These are phyloP conservation scores for Dendrobium nobile DNA, from an alignment of 106 monocot species.

Conservation along the genomic window DNA sequence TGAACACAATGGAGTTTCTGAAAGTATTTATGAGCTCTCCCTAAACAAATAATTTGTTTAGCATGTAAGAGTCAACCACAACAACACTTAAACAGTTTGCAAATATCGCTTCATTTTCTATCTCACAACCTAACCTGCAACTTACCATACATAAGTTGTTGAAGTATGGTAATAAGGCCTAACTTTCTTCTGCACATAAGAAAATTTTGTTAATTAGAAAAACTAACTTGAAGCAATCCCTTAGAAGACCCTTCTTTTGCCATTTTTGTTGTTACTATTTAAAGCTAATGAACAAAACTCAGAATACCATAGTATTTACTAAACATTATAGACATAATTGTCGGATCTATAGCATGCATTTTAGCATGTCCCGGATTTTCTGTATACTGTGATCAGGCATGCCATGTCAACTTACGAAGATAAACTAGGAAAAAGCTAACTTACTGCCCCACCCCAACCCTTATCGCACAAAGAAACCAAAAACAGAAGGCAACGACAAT, in stretches of 20 bases:
- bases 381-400: neutral
- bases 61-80: neutral
- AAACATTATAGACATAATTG: neutral
- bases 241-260: neutral
- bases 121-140: neutral
- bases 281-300: neutral
- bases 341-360: neutral
- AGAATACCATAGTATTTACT: neutral
- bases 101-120: neutral
- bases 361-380: neutral
- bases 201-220: neutral
- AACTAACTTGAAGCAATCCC: neutral
- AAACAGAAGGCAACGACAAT: neutral
- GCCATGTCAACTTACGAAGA: neutral
- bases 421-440: neutral
- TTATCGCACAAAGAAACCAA: neutral
- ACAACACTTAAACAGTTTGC: neutral
- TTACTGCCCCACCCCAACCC: neutral
- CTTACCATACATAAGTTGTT: neutral
- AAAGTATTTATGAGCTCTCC: neutral
- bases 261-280: neutral
- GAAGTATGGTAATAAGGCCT: neutral
- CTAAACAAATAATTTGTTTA: no score
- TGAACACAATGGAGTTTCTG: neutral
- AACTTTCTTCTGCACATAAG: neutral